phyloP scores from a whole-genome alignment of 768 basidiomycete genomes.

The Phylloporus sp. region DNA sequence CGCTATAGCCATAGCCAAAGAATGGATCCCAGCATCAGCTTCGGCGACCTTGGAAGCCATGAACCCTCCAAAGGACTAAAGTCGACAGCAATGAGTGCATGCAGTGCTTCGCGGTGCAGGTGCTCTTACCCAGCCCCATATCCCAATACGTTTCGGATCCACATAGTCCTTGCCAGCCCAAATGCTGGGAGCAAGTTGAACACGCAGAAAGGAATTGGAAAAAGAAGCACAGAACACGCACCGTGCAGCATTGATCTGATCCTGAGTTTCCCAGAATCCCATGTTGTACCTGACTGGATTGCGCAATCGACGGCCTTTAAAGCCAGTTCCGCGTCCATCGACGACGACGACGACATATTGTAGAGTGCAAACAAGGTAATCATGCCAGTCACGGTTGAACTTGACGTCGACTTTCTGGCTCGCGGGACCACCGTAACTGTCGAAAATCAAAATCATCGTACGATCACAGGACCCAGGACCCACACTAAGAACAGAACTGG shows the following conservation, averaged over 20 bases:
- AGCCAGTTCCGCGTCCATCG: slow-evolving; percentile 93
- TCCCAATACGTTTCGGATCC: slow-evolving; percentile 82
- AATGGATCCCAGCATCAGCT: slow-evolving; percentile 83
- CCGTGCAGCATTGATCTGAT: slow-evolving; percentile 88
- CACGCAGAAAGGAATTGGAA: neutral
- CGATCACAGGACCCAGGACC: slow-evolving; percentile 1
- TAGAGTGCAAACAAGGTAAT: slow-evolving; percentile 75
- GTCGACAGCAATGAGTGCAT: neutral
- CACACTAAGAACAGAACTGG: slow-evolving; percentile 89
- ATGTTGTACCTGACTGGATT: slow-evolving; percentile 87
- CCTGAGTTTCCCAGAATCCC: slow-evolving; percentile 82
- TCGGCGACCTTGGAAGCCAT: slow-evolving; percentile 93
- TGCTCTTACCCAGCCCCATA: slow-evolving; percentile 92
- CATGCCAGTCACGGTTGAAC: slow-evolving; percentile 78
- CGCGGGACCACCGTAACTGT: slow-evolving; percentile 84
- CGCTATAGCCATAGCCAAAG: slow-evolving; percentile 86
- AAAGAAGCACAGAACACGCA: slow-evolving; percentile 32
- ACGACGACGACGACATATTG: slow-evolving; percentile 85
- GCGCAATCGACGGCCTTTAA: slow-evolving; percentile 75
- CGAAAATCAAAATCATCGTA: slow-evolving; percentile 7
- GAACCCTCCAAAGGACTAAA: slow-evolving; percentile 91
- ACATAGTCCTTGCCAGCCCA: slow-evolving; percentile 89
- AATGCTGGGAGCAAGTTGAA: slow-evolving; percentile 37
- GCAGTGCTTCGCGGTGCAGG: neutral
- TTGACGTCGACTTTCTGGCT: slow-evolving; percentile 71